Evolutionary conservation across 2,329 filamentous ascomycete genomes (phyloP).

Genomic region (Beauveria australis): DNA sequence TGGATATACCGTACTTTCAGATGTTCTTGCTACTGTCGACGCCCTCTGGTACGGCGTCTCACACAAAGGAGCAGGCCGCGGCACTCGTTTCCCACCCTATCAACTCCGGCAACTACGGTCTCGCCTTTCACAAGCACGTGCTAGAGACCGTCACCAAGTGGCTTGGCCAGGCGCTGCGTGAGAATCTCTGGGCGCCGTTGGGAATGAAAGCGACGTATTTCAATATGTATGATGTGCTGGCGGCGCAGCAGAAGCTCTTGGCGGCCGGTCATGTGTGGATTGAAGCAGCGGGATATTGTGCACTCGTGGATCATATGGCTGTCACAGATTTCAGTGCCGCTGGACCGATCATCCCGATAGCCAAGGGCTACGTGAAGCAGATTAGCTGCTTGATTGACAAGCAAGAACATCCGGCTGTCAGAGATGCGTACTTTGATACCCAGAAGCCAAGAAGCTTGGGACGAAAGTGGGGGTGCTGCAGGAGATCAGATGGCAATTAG

Average conservation of each 20-base stretch:
- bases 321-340: neutral
- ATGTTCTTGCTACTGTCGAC: neutral
- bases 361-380: neutral
- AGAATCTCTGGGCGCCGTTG: neutral
- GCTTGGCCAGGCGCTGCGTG: neutral
- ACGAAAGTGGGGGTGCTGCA: neutral
- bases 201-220: neutral
- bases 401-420: neutral
- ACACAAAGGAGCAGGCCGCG: neutral
- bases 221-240: neutral
- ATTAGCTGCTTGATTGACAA: neutral
- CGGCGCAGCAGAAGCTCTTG: neutral
- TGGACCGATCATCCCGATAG: neutral
- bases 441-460: neutral
- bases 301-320: neutral
- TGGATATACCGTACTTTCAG: neutral
- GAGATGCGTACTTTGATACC: neutral
- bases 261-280: neutral
- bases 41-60: neutral
- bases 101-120: neutral
- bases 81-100: neutral
- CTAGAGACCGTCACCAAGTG: neutral
- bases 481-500: neutral
- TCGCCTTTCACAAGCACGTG: neutral
- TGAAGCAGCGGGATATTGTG: neutral